Percentiles rank a stretch among this genome's conserved stretches.
Conservation (phyloP, 768 basidiomycete genomes). For the Cystofilobasidium capitatum region DNA sequence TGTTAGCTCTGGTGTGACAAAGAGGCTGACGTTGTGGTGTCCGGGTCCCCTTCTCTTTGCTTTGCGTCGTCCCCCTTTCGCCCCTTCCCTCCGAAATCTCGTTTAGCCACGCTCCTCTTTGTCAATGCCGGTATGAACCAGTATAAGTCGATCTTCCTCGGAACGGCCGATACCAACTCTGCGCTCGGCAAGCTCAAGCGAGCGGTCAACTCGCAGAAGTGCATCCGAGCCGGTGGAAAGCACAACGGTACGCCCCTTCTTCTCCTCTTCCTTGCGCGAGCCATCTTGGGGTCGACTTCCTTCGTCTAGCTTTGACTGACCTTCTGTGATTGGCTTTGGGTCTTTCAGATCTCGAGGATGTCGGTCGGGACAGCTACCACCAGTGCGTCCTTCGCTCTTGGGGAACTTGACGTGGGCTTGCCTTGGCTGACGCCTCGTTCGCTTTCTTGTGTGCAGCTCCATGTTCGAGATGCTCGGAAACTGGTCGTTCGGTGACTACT, state of each 20-base stretch:
- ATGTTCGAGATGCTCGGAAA: slow-evolving; percentile 97
- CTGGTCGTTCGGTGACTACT: slow-evolving; percentile 99
- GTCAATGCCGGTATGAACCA: slow-evolving; percentile 82
- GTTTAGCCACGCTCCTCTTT: slow-evolving; percentile 69
- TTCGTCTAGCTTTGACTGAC: slow-evolving; percentile 10
- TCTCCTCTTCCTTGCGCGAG: too few species aligned
- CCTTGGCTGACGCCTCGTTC: neutral
- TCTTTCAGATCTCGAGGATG: slow-evolving; percentile 88
- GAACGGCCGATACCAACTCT: slow-evolving; percentile 90
- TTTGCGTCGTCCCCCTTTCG: neutral
- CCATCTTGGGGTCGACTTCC: neutral
- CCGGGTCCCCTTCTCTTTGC: neutral
- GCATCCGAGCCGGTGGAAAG: slow-evolving; percentile 96
- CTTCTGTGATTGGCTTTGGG: too few species aligned
- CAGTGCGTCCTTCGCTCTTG: slow-evolving; percentile 9
- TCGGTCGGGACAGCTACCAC: slow-evolving; percentile 47
- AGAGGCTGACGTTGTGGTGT: too few species aligned
- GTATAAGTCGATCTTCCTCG: slow-evolving; percentile 97
- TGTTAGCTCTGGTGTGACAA: neutral
- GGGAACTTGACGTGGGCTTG: slow-evolving; percentile 70
- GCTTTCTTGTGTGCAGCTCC: slow-evolving; percentile 13
- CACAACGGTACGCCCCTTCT: slow-evolving; percentile 64
- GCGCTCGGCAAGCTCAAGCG: slow-evolving; percentile 82
- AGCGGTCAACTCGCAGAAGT: slow-evolving; percentile 94
- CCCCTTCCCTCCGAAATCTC: neutral